Evolutionary conservation across 1,139 yeast species (phyloP).

Genomic region (Hyphopichia fennica): DNA sequence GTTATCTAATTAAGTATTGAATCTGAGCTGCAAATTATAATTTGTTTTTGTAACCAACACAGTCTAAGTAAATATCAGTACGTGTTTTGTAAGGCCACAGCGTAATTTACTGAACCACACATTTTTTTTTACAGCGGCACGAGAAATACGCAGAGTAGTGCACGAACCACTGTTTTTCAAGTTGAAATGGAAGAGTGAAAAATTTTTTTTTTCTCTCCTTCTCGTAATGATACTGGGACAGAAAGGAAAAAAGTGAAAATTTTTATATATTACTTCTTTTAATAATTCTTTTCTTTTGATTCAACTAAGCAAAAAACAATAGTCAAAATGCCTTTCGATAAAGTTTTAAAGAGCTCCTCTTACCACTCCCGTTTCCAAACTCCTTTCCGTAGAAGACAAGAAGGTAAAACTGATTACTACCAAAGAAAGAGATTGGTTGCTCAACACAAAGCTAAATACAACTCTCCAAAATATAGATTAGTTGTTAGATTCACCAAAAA

Average conservation of each 20-base stretch:
- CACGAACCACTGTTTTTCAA: no score
- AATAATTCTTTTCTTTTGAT: conserved; percentile 1
- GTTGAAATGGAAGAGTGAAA: no score
- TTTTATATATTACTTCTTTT: background rate
- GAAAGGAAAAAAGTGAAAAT: background rate
- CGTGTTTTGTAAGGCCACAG: no score
- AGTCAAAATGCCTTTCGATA: conserved; percentile 72
- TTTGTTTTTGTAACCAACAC: no score
- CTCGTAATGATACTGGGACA: no score
- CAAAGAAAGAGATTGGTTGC: conserved; percentile 99
- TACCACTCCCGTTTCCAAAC: conserved; percentile 99
- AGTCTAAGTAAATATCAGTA: no score
- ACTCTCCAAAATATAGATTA: conserved; percentile 99
- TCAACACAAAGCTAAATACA: conserved; percentile 99
- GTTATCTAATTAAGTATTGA: no score
- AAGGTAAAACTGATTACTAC: conserved; percentile 99
- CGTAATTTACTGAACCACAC: no score
- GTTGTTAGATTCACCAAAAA: conserved; percentile 99
- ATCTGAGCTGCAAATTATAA: no score
- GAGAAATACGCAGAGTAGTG: no score
- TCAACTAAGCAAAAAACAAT: background rate
- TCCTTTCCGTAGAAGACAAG: conserved; percentile 99
- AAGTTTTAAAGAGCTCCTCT: conserved; percentile 76
- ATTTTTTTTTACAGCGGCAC: no score
- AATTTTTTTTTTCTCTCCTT: no score